These are phyloP conservation scores for Gnomoniopsis sp. DNA, from an alignment of 2,329 filamentous ascomycete genomes.

Conservation along the genomic window DNA sequence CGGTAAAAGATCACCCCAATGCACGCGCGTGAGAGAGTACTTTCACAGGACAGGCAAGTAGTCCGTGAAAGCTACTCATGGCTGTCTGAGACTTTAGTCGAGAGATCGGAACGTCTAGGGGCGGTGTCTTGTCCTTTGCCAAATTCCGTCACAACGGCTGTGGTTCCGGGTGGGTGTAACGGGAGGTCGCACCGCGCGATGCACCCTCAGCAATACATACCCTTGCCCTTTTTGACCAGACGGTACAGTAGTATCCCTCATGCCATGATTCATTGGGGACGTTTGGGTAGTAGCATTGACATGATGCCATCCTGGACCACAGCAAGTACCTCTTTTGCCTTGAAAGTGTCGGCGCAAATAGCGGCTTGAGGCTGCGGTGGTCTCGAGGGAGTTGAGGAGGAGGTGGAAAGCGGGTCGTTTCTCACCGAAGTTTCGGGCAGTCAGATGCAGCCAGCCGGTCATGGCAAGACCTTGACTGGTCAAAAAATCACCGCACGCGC, in stretches of 20 bases:
- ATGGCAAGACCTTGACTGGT: not conserved
- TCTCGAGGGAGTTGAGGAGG: not conserved
- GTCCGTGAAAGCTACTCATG: not conserved
- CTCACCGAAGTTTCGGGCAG: not conserved
- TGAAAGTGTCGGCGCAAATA: not conserved
- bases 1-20: not conserved
- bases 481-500: not conserved
- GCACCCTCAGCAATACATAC: not conserved
- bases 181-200: constrained; percentile 1
- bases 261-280: not conserved
- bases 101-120: not conserved
- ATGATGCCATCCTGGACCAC: not conserved
- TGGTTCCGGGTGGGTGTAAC: constrained; percentile 9
- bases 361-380: not conserved
- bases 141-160: constrained; percentile 8
- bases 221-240: too few relatives aligned
- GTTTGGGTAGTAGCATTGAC: not conserved
- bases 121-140: not conserved
- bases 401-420: not conserved
- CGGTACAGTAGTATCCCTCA: not conserved
- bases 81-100: not conserved
- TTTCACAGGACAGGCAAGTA: not conserved
- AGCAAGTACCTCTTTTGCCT: not conserved
- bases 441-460: constrained; percentile 9
- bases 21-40: not conserved